Percentiles rank a stretch among this genome's conserved stretches.
Conservation (phyloP, 73 alveolate species). For the Breviolum minutum region DNA sequence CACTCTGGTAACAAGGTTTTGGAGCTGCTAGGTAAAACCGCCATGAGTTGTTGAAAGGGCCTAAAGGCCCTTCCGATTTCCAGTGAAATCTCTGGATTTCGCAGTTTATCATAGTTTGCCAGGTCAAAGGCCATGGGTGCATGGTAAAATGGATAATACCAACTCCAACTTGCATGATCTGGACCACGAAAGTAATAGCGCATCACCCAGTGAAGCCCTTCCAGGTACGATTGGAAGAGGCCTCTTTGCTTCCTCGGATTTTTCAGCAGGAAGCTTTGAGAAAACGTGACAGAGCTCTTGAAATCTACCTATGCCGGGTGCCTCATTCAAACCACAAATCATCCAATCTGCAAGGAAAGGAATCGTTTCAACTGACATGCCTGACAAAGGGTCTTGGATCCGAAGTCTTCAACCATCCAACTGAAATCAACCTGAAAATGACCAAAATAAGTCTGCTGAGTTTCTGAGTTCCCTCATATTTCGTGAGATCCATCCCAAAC, state of each 20-base stretch:
- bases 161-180: conserved; percentile 88
- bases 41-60: conserved; percentile 96
- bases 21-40: conserved; percentile 52
- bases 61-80: conserved; percentile 36
- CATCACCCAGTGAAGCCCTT: conserved; percentile 94
- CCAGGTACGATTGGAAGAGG: conserved; percentile 87
- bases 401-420: not conserved
- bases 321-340: no score
- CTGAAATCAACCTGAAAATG: not conserved
- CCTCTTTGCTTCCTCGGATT: conserved; percentile 7
- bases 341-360: not conserved
- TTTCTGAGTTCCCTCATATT: conserved; percentile 17
- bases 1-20: conserved; percentile 55
- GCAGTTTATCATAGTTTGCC: conserved; percentile 33
- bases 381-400: not conserved
- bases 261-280: no score
- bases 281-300: no score
- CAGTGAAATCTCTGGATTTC: not conserved
- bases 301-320: no score
- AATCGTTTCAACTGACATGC: no score
- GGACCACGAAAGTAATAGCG: conserved; percentile 93
- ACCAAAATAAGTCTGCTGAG: not conserved
- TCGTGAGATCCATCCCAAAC: conserved; percentile 73
- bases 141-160: conserved; percentile 99
- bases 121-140: conserved; percentile 97